Base-by-base conservation (phyloP, 2,329 filamentous ascomycete genomes). In the Colletotrichum sp. region DNA sequence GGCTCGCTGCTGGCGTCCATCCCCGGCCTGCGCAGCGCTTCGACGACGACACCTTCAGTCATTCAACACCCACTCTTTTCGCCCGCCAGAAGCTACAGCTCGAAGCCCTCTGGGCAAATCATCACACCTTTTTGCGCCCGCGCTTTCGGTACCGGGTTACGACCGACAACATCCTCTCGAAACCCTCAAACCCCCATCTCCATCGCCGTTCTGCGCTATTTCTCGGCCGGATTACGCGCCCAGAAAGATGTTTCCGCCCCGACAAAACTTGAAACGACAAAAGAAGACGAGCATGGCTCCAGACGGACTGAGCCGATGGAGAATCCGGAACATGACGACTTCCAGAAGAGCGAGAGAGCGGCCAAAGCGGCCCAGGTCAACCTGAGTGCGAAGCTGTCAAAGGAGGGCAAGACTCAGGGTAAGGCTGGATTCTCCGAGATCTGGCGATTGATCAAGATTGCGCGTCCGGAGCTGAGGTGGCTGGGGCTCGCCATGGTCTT, bases 291-390 rank as follows among this genome's bases (percentile, higher is more conserved):
- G 12, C 66, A 62, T 15, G 9, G 30, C 25, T 25, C 85, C 69
- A 79, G 83, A 27, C 81, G 83, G 69, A 81, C 83, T 66, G 85
- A 87, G 77, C 85, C 89, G 11, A 19, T 13, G n/a, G 70, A 61
- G 27, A 64, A 74, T 27, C 44, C 29, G 75, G 83, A 86, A 66
- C 80, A 84, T 65, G 74, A 85, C 34, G 85, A 87, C 19, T 91
- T 92, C 62, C 88, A 91, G 70, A 90, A 93, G 80, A 96, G 95
- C 75, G 96, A 98, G 83, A 96, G 94, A 84, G 97, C 96, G 39
- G 91, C 93, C 15, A 93, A 95, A 81, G 97, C 96, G 13, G 94
- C 96, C 4, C 94, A 99, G 82, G 90, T 99, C 80, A 98, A 99
- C 83, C 88, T 99, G 80, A 93, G 93, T 78, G 97, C 97, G 16